A percentile compares a stretch with the other conserved stretches of the same genome.
phyloP scores from a whole-genome alignment of 495 filamentous ascomycete species.

The Xylaria castorea region DNA sequence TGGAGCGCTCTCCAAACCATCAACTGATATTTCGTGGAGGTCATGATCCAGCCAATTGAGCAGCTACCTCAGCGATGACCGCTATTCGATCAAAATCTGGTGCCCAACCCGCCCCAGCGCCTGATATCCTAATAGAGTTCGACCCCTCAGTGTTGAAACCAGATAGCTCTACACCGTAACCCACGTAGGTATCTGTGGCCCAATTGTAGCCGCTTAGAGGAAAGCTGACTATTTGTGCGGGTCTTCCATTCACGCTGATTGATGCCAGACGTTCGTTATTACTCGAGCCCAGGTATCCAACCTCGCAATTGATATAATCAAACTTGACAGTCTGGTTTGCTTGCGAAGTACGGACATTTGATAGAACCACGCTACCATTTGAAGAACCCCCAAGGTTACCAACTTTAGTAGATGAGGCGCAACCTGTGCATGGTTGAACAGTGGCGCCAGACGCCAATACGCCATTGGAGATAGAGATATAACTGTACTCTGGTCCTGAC shows the following conservation, averaged over 20 bases:
- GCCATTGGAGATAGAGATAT: constrained; percentile 6
- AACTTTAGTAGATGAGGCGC: constrained; percentile 14
- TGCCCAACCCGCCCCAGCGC: not conserved
- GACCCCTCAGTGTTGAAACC: not conserved
- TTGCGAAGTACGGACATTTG: constrained; percentile 8
- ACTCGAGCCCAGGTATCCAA: constrained; percentile 3
- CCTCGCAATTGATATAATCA: constrained; percentile 15
- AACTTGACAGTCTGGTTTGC: constrained; percentile 19
- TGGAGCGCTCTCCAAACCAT: not conserved
- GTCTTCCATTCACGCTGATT: constrained; percentile 11
- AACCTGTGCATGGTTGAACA: constrained; percentile 5
- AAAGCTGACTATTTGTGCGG: constrained; percentile 19
- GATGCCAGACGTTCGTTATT: constrained; percentile 17
- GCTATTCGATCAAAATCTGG: constrained; percentile 21
- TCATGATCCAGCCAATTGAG: not conserved
- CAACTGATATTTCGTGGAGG: not conserved
- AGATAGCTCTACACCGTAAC: constrained; percentile 16
- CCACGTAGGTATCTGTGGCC: not conserved
- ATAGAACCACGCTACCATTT: constrained; percentile 2
- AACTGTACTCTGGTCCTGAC: not conserved
- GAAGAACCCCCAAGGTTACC: constrained; percentile 18
- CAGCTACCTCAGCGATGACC: not conserved
- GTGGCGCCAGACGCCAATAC: constrained; percentile 11
- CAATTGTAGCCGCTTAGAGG: constrained; percentile 18
- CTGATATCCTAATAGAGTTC: constrained; percentile 13